Evolutionary conservation across 2,329 filamentous ascomycete species (phyloP).

Genomic region (Ceratocystis harringtonii): DNA sequence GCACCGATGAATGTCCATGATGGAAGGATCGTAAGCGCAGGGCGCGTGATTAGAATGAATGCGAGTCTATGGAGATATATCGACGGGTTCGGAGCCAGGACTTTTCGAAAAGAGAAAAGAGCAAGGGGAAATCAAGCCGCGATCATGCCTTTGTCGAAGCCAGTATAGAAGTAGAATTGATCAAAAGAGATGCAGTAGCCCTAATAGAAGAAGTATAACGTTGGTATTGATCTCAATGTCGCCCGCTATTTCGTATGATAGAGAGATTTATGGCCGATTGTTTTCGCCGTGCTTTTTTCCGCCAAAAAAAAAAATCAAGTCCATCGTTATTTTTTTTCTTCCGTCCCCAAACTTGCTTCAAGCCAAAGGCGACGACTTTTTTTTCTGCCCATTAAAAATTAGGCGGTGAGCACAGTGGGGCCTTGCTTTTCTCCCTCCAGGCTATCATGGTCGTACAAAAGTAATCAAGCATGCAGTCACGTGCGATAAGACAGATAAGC

Average conservation of each 20-base stretch:
- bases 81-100: neutral
- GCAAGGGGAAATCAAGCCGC: neutral
- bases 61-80: neutral
- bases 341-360: neutral
- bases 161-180: neutral
- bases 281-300: neutral
- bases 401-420: conserved; percentile 15
- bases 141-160: conserved; percentile 2
- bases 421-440: neutral
- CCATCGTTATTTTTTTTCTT: neutral
- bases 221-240: neutral
- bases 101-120: neutral
- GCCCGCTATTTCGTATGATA: neutral
- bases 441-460: neutral
- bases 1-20: conserved; percentile 92
- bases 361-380: conserved; percentile 14
- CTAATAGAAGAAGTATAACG: neutral
- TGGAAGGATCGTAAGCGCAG: neutral
- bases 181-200: neutral
- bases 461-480: neutral
- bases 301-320: neutral
- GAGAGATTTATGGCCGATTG: neutral
- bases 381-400: conserved; percentile 16
- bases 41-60: neutral
- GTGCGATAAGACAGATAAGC: conserved; percentile 5